Evolutionary conservation across 75 land plant species (phyloP).

Genomic region (Picea glauca): DNA sequence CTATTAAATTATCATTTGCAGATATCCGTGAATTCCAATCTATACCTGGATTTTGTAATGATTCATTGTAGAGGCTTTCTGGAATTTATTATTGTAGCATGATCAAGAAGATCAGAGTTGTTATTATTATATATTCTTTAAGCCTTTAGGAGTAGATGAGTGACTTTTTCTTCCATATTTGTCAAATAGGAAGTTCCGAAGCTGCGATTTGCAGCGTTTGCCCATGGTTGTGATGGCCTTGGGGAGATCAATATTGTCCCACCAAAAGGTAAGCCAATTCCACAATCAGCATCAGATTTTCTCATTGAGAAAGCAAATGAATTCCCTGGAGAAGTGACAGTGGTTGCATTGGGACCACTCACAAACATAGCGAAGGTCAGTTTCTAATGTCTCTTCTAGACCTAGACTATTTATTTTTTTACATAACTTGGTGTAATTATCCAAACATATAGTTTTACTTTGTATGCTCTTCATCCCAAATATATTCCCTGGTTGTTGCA

Average conservation of each 20-base stretch:
- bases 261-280: conserved; percentile 67
- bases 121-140: not conserved
- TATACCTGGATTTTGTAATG: not conserved
- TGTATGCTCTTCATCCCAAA: not conserved
- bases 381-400: conserved; percentile 6
- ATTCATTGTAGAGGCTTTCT: not conserved
- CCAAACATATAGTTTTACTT: not conserved
- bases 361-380: conserved; percentile 94
- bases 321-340: conserved; percentile 74
- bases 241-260: conserved; percentile 79
- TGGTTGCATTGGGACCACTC: conserved; percentile 91
- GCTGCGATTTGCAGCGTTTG: conserved; percentile 84
- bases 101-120: not conserved
- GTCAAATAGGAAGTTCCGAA: conserved; percentile 64
- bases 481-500: conserved; percentile 15
- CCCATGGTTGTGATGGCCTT: conserved; percentile 94
- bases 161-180: not conserved
- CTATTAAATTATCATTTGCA: not conserved
- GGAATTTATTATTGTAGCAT: not conserved
- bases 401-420: not conserved
- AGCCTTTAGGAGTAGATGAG: not conserved
- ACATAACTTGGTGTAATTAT: not conserved
- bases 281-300: conserved; percentile 67
- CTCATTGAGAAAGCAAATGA: conserved; percentile 60
- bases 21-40: not conserved